phyloP scores from a whole-genome alignment of 192 early-diverging fungal species.

The Rhizoclosmatium sp. region DNA sequence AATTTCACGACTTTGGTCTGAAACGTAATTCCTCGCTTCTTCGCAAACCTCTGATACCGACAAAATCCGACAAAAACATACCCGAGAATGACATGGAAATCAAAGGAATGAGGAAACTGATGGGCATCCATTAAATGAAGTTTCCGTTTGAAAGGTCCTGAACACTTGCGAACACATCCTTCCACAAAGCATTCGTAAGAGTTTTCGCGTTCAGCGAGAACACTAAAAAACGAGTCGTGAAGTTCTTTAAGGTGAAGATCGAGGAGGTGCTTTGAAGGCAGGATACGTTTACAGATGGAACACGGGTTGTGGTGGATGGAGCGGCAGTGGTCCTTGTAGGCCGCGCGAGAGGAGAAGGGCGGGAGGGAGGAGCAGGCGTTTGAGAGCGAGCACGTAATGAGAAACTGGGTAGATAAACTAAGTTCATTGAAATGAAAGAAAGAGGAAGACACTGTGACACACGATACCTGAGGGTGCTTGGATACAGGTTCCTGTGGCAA shows the following conservation, averaged over 20 bases:
- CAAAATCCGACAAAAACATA: neutral
- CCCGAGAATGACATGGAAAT: conserved; percentile 35
- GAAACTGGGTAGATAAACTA: neutral
- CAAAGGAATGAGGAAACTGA: conserved; percentile 24
- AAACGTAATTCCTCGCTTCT: no score
- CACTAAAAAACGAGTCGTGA: conserved; percentile 37
- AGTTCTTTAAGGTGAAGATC: conserved; percentile 29
- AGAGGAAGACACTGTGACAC: neutral
- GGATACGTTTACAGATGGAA: conserved; percentile 15
- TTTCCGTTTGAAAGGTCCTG: conserved; percentile 40
- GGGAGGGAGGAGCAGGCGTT: neutral
- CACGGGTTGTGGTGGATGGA: conserved; percentile 13
- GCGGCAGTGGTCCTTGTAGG: conserved; percentile 24
- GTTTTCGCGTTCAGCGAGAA: conserved; percentile 8
- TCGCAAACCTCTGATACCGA: no score
- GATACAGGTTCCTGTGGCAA: neutral
- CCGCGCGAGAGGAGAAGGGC: conserved; percentile 15
- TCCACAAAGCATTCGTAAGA: conserved; percentile 44
- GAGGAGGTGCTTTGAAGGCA: conserved; percentile 18
- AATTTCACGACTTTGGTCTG: no score
- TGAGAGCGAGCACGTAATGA: conserved; percentile 1
- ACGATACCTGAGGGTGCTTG: neutral
- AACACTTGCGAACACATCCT: conserved; percentile 22
- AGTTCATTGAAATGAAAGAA: neutral
- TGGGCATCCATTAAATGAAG: conserved; percentile 35